Evolutionary conservation across 2,329 filamentous ascomycete species (phyloP).

Genomic region (Penicillium janthinellum): DNA sequence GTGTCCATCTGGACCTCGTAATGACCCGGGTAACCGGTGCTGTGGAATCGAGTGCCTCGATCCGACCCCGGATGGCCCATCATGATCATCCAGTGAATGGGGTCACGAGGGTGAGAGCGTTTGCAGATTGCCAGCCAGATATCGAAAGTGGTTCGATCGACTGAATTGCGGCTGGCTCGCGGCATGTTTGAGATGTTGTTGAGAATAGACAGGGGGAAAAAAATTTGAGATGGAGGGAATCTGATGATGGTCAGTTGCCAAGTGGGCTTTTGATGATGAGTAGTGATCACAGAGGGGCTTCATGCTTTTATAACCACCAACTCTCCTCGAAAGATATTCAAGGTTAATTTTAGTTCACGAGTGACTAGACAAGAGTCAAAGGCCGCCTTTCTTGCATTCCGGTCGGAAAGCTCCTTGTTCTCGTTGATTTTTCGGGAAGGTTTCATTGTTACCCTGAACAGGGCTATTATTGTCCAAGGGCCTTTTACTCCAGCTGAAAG

Average conservation of each 20-base stretch:
- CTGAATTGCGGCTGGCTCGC: not conserved
- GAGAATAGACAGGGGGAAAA: not conserved
- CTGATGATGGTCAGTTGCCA: not conserved
- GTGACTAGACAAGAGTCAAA: not conserved
- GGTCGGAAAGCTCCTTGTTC: not conserved
- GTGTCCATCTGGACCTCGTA: not conserved
- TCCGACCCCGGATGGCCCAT: not conserved
- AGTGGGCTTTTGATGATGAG: not conserved
- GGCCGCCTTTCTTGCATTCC: no score
- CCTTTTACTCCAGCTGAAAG: no score
- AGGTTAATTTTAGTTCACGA: not conserved
- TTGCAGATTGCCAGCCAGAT: not conserved
- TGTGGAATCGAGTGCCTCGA: not conserved
- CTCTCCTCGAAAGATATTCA: not conserved
- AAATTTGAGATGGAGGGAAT: not conserved
- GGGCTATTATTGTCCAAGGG: no score
- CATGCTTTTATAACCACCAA: not conserved
- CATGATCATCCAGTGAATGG: not conserved
- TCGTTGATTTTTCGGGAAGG: not conserved
- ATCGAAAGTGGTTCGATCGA: not conserved
- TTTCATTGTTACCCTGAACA: not conserved
- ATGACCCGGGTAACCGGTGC: not conserved
- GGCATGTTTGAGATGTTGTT: not conserved
- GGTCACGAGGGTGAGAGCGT: not conserved
- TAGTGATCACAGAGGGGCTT: not conserved